Evolutionary conservation across 345 rosid genomes (phyloP).

Genomic region (Diplotaxis tenuifolia): DNA sequence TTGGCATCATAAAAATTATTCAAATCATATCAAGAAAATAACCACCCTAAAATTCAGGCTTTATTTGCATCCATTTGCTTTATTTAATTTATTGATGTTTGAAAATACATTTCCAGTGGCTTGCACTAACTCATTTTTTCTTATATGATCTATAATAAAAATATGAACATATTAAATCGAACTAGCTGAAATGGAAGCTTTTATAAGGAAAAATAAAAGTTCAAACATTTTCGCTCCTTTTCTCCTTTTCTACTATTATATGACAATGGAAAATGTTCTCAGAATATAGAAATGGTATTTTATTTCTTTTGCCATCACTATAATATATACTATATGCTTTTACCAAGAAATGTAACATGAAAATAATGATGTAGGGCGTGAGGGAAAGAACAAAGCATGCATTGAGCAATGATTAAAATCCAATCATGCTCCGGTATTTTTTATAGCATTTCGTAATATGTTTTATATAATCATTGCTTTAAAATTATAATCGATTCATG

Average conservation of each 20-base stretch:
- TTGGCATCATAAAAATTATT: not conserved
- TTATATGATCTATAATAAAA: not conserved
- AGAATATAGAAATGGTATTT: not conserved
- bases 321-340: not conserved
- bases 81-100: not conserved
- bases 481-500: not conserved
- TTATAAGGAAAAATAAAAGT: not conserved
- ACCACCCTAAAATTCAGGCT: not conserved
- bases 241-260: not conserved
- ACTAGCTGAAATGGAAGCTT: not conserved
- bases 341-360: slow-evolving; percentile 20
- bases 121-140: not conserved
- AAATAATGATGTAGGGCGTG: slow-evolving; percentile 32
- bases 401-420: slow-evolving; percentile 33
- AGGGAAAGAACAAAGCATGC: slow-evolving; percentile 31
- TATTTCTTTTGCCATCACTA: not conserved
- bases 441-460: slow-evolving; percentile 18
- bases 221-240: not conserved
- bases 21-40: not conserved
- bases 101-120: not conserved
- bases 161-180: not conserved
- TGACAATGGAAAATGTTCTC: not conserved
- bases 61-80: not conserved
- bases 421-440: slow-evolving; percentile 28
- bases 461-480: slow-evolving; percentile 20